Evolutionary conservation across 2,329 filamentous ascomycete species (phyloP).

Genomic region (Thyridium curvatum): DNA sequence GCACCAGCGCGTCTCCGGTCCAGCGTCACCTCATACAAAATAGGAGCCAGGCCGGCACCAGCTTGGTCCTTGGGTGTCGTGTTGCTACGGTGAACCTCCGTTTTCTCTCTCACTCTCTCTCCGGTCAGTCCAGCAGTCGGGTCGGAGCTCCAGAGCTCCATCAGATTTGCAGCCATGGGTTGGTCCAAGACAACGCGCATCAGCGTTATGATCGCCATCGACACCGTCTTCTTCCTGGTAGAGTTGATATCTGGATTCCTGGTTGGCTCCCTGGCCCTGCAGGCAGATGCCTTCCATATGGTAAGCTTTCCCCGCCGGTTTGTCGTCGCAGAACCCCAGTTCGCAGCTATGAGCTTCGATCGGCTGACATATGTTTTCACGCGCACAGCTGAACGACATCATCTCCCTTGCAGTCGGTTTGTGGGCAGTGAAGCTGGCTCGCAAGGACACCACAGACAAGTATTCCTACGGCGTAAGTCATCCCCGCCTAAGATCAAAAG

Average conservation of each 20-base stretch:
- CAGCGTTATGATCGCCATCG: constrained; percentile 85
- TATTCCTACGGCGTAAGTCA: constrained; percentile 85
- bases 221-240: constrained; percentile 82
- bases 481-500: neutral
- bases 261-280: constrained; percentile 85
- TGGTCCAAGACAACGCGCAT: constrained; percentile 93
- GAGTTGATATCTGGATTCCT: constrained; percentile 82
- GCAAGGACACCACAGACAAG: constrained; percentile 77
- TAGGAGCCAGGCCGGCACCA: too few species aligned
- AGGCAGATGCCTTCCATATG: constrained; percentile 99
- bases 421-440: constrained; percentile 90
- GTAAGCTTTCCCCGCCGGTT: constrained; percentile 35
- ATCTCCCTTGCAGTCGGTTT: constrained; percentile 86
- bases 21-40: too few species aligned
- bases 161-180: constrained; percentile 48
- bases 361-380: constrained; percentile 10
- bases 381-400: constrained; percentile 80
- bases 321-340: neutral
- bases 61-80: too few species aligned
- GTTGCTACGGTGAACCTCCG: too few species aligned
- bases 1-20: too few species aligned
- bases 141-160: too few species aligned
- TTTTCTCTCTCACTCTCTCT: too few species aligned
- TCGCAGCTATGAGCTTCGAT: neutral
- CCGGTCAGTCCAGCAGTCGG: too few species aligned